Percentiles rank a stretch among this genome's conserved stretches.
These are phyloP conservation scores for Rhinocladiella similis DNA, from an alignment of 2,329 filamentous ascomycete species.

Conservation along the genomic window DNA sequence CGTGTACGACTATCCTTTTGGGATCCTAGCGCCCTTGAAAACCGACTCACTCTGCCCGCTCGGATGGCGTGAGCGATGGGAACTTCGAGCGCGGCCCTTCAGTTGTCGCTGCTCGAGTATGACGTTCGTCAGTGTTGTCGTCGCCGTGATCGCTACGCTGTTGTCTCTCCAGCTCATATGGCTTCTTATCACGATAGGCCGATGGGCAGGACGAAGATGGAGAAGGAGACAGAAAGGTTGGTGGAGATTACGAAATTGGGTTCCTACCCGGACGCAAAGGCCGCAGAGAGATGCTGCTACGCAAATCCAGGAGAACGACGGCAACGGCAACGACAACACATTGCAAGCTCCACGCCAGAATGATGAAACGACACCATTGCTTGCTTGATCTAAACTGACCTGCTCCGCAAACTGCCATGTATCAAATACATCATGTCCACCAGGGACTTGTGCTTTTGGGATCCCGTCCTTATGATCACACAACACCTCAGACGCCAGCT, in stretches of 20 bases:
- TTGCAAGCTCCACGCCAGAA: background rate
- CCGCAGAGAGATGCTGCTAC: slow-evolving; percentile 5
- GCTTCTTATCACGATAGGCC: slow-evolving; percentile 71
- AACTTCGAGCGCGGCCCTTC: slow-evolving; percentile 40
- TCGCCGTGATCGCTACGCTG: slow-evolving; percentile 43
- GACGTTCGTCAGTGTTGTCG: slow-evolving; percentile 38
- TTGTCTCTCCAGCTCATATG: slow-evolving; percentile 66
- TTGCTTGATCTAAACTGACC: slow-evolving; percentile 2
- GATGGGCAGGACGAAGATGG: slow-evolving; percentile 16
- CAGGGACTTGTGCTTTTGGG: too few relatives aligned
- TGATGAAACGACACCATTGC: slow-evolving; percentile 18
- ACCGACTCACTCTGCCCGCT: slow-evolving; percentile 41
- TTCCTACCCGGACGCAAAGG: background rate
- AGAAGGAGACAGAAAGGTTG: slow-evolving; percentile 20
- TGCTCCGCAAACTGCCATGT: background rate
- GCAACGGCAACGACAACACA: background rate
- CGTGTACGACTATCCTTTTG: slow-evolving; percentile 31
- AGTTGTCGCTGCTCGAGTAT: slow-evolving; percentile 43
- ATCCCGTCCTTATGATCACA: too few relatives aligned
- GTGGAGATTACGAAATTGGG: slow-evolving; percentile 27
- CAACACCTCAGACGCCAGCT: too few relatives aligned
- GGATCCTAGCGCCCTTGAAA: slow-evolving; percentile 40
- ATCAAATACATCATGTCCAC: too few relatives aligned
- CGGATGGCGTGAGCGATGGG: slow-evolving; percentile 42
- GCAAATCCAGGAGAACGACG: background rate